Percentiles rank a stretch among this genome's conserved stretches.
Evolutionary conservation across 257 asterid species (phyloP).

Genomic region (Nicotiana tabacum): DNA sequence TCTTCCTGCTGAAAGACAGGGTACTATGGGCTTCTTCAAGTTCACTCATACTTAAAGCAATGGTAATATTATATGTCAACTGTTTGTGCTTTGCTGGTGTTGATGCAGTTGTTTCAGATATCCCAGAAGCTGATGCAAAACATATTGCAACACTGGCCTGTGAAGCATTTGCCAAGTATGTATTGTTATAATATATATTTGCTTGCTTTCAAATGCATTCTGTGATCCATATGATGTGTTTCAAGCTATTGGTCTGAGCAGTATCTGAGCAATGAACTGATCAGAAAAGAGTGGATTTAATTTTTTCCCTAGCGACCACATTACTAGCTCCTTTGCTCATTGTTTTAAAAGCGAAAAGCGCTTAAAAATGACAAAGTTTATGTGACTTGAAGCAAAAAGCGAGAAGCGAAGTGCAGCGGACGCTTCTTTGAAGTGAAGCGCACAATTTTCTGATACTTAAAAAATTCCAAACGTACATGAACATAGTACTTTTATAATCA

Average conservation of each 20-base stretch:
- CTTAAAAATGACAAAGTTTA: not conserved
- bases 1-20: constrained; percentile 10
- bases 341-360: not conserved
- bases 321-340: not conserved
- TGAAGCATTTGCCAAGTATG: constrained; percentile 56
- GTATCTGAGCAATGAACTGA: not conserved
- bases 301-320: not conserved
- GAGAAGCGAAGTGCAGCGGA: not conserved
- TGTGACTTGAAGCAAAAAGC: not conserved
- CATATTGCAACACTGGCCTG: constrained; percentile 45
- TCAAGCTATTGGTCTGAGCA: not conserved
- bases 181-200: not conserved
- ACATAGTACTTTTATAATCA: not conserved
- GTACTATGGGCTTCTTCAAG: constrained; percentile 2
- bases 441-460: not conserved
- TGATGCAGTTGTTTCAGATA: constrained; percentile 30
- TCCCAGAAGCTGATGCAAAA: constrained; percentile 55
- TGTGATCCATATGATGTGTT: not conserved
- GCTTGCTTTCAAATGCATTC: not conserved
- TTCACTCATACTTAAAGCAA: constrained; percentile 5
- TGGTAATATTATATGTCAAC: not conserved
- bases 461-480: not conserved
- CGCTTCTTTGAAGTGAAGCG: not conserved
- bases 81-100: not conserved
- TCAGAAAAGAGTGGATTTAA: not conserved